These are phyloP conservation scores for Talaromyces nanjingensis DNA, from an alignment of 495 filamentous ascomycete genomes.

Conservation along the genomic window DNA sequence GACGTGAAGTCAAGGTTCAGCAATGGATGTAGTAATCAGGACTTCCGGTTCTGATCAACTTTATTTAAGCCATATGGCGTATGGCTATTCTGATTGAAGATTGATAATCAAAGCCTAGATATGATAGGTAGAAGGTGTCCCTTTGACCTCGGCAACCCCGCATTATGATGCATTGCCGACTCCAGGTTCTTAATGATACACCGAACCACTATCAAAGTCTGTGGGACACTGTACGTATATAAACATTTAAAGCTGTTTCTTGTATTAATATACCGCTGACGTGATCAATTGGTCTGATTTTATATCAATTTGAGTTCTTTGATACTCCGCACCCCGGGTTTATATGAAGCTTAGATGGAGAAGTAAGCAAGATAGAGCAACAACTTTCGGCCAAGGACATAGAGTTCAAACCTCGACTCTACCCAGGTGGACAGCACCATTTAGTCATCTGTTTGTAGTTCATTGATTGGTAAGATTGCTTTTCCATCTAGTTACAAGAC, in stretches of 20 bases:
- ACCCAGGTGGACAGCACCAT: too few relatives aligned
- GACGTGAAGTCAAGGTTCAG: neutral
- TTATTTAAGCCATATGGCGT: neutral
- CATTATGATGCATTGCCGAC: neutral
- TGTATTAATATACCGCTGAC: too few relatives aligned
- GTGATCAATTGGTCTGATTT: neutral
- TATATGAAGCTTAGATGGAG: neutral
- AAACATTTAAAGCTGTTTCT: too few relatives aligned
- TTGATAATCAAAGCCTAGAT: neutral
- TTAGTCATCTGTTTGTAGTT: neutral
- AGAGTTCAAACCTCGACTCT: neutral
- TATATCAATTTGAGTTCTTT: neutral
- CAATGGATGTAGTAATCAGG: neutral
- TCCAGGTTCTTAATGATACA: neutral
- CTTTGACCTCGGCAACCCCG: neutral
- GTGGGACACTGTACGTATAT: too few relatives aligned
- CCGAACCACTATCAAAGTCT: too few relatives aligned
- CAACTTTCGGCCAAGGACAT: neutral
- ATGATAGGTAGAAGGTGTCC: neutral
- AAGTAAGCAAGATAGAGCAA: neutral
- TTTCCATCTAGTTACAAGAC: neutral
- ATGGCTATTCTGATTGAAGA: neutral
- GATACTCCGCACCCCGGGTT: neutral
- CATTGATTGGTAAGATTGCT: neutral
- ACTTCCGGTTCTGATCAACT: neutral